Evolutionary conservation across 108 stramenopile species (phyloP).

Genomic region (Stephanodiscus minutulus): DNA sequence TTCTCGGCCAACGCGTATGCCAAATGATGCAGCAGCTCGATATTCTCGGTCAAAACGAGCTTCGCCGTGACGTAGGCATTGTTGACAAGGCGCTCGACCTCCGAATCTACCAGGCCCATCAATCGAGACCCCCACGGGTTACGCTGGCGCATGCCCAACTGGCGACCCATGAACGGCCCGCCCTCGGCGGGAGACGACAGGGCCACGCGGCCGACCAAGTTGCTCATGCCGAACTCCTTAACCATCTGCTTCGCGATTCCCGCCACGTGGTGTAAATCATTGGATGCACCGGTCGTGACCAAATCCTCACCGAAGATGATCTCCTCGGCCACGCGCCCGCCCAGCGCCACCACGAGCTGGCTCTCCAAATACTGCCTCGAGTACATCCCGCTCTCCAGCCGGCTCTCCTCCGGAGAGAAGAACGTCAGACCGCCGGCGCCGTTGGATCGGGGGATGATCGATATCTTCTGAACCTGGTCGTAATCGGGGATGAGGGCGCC

Average conservation of each 20-base stretch:
- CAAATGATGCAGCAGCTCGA: constrained; percentile 82
- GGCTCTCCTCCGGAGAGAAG: constrained; percentile 92
- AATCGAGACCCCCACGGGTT: constrained; percentile 84
- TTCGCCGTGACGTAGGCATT: constrained; percentile 90
- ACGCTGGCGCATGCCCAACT: constrained; percentile 62
- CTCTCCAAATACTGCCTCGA: constrained; percentile 92
- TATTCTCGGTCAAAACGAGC: constrained; percentile 82
- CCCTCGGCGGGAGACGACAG: constrained; percentile 59
- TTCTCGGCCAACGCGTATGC: constrained; percentile 81
- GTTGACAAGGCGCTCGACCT: constrained; percentile 94
- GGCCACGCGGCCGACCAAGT: constrained; percentile 90
- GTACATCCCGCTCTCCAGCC: constrained; percentile 93
- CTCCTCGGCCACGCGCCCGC: constrained; percentile 98
- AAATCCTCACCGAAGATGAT: constrained; percentile 93
- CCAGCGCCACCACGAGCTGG: constrained; percentile 92
- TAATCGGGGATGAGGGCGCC: constrained; percentile 89
- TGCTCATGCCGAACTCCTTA: constrained; percentile 96
- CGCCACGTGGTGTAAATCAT: constrained; percentile 96
- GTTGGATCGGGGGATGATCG: constrained; percentile 93
- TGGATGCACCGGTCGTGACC: constrained; percentile 96
- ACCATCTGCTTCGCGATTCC: constrained; percentile 96
- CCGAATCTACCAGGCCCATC: constrained; percentile 74
- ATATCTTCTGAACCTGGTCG: constrained; percentile 97
- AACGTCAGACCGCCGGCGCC: constrained; percentile 94
- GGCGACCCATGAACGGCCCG: constrained; percentile 79